Evolutionary conservation across 495 filamentous ascomycete species (phyloP), one percentile per base, ranked within the genome.

Genomic region (Talaromyces ruber): DNA sequence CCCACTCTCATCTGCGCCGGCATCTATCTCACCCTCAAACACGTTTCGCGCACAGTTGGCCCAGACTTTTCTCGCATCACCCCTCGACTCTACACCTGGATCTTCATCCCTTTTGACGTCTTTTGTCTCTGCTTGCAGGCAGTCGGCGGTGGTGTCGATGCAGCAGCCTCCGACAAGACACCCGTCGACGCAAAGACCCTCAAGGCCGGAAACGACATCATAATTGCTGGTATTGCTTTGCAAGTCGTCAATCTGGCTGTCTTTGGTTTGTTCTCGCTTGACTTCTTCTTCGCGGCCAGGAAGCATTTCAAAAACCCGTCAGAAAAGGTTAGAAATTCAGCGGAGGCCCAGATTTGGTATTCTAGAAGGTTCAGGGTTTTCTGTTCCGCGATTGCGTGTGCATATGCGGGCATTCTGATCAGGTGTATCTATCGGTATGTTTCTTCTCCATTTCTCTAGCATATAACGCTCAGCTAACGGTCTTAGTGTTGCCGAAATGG

Each of bases 221-320:
- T 89, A 67, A 85, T 92, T 55, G 81, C 86, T 9, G 88, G 88
- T 67, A 88, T 92, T 63, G 76, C 82, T 6, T 82, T 86, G 71
- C 88, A 92, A 78, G 87, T 87, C 32, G 77, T 74, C 6, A 88
- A 87, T 3, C 76, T 90, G 71, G 64, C 74, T 32, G 72, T 81
- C 26, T 90, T 88, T 68, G 84, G 82, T 9, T 6, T 71, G 7
- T 60, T 83, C 8, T 79, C 67, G n/a, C 56, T 71, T 29, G 76
- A 84, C 28, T 88, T 84, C 64, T 83, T 73, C 59, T 39, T 76
- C 22, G 67, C 78, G 5, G 72, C 83, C 0, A 66, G 60, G 59
- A 72, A 65, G 47, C 74, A 74, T 59, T 72, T 78, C 6, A 62
- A 64, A 25, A 65, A 69, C 4, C 63, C 60, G 29, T 74, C 67